These are phyloP conservation scores for Penicillium nordicum DNA, from an alignment of 2,329 filamentous ascomycete genomes.

Conservation along the genomic window DNA sequence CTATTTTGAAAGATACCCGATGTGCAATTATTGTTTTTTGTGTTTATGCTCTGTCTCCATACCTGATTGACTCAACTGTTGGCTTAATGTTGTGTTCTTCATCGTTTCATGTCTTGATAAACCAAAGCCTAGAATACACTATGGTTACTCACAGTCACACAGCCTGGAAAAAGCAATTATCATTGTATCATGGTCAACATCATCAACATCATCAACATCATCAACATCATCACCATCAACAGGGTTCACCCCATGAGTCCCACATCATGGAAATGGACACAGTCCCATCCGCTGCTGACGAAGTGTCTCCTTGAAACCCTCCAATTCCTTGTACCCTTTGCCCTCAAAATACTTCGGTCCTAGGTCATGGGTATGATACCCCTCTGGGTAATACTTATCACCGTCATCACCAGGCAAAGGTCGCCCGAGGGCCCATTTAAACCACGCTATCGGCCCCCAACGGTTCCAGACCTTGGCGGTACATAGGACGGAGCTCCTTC, in stretches of 20 bases:
- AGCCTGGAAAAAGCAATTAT: background rate
- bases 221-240: too few relatives aligned
- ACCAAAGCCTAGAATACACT: background rate
- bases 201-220: background rate
- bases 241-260: background rate
- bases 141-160: background rate
- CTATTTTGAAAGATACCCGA: slow-evolving; percentile 30
- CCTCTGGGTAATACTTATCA: slow-evolving; percentile 47
- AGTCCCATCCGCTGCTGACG: slow-evolving; percentile 40
- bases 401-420: slow-evolving; percentile 49
- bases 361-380: slow-evolving; percentile 54
- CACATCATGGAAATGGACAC: slow-evolving; percentile 44
- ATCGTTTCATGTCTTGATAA: background rate
- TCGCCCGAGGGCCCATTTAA: slow-evolving; percentile 45
- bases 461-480: slow-evolving; percentile 56
- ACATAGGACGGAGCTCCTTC: slow-evolving; percentile 64
- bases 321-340: slow-evolving; percentile 43
- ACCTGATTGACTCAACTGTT: background rate
- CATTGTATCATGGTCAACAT: background rate
- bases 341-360: slow-evolving; percentile 57
- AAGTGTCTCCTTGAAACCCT: slow-evolving; percentile 40
- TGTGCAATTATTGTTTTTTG: slow-evolving; percentile 16
- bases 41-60: background rate
- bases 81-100: background rate
- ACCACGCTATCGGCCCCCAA: slow-evolving; percentile 57